Conservation (phyloP, 495 filamentous ascomycete genomes). For the Parachaetomium inaequale region DNA sequence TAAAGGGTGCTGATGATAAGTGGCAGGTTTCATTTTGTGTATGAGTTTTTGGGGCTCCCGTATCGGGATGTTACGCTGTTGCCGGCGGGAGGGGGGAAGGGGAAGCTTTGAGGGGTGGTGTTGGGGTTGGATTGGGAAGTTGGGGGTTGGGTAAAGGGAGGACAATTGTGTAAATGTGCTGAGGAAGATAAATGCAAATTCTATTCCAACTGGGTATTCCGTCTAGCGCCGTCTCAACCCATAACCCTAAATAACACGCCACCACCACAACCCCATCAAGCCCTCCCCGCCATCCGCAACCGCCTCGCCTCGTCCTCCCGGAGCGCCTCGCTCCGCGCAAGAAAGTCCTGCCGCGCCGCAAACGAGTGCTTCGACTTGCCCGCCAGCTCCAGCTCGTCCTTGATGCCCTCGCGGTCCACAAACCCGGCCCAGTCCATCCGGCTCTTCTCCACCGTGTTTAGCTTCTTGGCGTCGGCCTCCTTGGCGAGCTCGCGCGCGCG, state of each 20-base stretch:
- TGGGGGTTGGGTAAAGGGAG: not conserved
- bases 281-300: constrained; percentile 55
- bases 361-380: constrained; percentile 82
- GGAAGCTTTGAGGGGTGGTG: constrained; percentile 22
- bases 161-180: not conserved
- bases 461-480: constrained; percentile 65
- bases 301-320: constrained; percentile 71
- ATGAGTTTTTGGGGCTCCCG: constrained; percentile 40
- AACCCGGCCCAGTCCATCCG: constrained; percentile 91
- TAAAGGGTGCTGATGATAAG: not conserved
- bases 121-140: not conserved
- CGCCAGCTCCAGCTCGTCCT: constrained; percentile 80
- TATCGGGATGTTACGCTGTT: constrained; percentile 36
- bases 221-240: not conserved
- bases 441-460: constrained; percentile 96
- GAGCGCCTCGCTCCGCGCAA: constrained; percentile 73
- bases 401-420: constrained; percentile 87
- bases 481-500: constrained; percentile 38
- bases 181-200: not conserved
- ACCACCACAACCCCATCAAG: constrained; percentile 17
- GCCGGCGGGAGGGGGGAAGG: constrained; percentile 20
- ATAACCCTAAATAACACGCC: not conserved
- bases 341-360: constrained; percentile 80
- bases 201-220: constrained; percentile 1
- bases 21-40: constrained; percentile 40